A percentile compares a stretch with the other conserved stretches of the same genome.
Evolutionary conservation across 352 stramenopile genomes (phyloP).

Genomic region (Phytopythium boreale): DNA sequence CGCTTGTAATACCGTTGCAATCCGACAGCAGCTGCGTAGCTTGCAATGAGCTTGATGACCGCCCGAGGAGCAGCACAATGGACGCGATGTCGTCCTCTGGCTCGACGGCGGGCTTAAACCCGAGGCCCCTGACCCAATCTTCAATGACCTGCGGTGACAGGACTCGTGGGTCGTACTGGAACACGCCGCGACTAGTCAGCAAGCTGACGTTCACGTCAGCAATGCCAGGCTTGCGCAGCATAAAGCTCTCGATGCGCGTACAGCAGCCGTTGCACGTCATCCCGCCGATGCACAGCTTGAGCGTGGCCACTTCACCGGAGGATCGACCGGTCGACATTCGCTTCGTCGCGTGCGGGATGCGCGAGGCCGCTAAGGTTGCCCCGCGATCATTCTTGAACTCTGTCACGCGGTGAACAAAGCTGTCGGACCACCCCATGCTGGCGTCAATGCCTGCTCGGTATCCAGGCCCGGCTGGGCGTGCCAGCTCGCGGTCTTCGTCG

Average conservation of each 20-base stretch:
- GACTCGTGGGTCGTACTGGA: conserved; percentile 41
- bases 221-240: conserved; percentile 53
- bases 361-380: conserved; percentile 11
- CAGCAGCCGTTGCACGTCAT: conserved; percentile 90
- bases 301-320: conserved; percentile 23
- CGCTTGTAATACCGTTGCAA: conserved; percentile 35
- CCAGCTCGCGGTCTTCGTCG: conserved; percentile 1
- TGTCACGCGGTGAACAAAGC: conserved; percentile 38
- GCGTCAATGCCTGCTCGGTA: neutral
- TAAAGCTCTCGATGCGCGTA: conserved; percentile 77
- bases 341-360: conserved; percentile 8
- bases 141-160: conserved; percentile 62
- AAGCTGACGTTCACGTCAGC: conserved; percentile 60
- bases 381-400: conserved; percentile 35
- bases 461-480: conserved; percentile 6
- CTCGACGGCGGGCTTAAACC: conserved; percentile 63
- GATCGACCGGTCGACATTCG: conserved; percentile 10
- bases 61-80: conserved; percentile 48
- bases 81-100: conserved; percentile 48
- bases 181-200: conserved; percentile 51
- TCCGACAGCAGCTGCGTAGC: conserved; percentile 22
- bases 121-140: conserved; percentile 51
- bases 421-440: conserved; percentile 13
- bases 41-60: conserved; percentile 14
- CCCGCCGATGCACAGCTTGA: conserved; percentile 62